Percentiles rank a stretch among this genome's conserved stretches.
phyloP scores from a whole-genome alignment of 164 flowering plant genomes.

The Macadamia tetraphylla region DNA sequence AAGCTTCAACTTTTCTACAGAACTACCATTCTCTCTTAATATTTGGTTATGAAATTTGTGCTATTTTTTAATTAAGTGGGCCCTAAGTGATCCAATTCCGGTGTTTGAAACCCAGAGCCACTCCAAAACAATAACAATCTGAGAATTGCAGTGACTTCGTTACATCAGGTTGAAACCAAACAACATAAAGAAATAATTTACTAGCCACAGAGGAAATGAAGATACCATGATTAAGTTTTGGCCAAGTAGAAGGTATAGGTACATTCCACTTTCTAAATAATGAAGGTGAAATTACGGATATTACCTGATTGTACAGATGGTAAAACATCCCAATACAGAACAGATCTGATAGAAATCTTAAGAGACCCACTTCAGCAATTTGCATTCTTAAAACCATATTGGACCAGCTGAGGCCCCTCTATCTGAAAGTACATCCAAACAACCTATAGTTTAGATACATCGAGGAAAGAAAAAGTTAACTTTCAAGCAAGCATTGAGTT shows the following conservation, averaged over 20 bases:
- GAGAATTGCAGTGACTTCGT: too few relatives aligned
- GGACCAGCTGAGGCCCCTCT: conserved; percentile 59
- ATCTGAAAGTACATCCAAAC: conserved; percentile 29
- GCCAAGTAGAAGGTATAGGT: too few relatives aligned
- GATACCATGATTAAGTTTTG: too few relatives aligned
- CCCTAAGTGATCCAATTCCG: too few relatives aligned
- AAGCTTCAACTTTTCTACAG: too few relatives aligned
- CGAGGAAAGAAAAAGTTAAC: background rate
- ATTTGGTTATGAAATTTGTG: too few relatives aligned
- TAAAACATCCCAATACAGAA: conserved; percentile 70
- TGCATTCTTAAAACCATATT: conserved; percentile 54
- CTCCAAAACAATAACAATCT: too few relatives aligned
- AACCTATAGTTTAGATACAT: conserved; percentile 1
- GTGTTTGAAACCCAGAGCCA: too few relatives aligned
- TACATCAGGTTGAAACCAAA: background rate
- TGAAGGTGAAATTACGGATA: background rate
- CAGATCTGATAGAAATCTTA: conserved; percentile 50
- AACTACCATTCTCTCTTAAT: too few relatives aligned
- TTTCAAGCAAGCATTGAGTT: background rate
- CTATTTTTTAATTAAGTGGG: too few relatives aligned
- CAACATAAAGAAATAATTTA: background rate
- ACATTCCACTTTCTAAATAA: background rate
- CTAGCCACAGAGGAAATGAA: too few relatives aligned
- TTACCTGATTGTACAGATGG: conserved; percentile 65
- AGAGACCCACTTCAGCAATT: conserved; percentile 52